Evolutionary conservation across 1,139 yeast genomes (phyloP), one percentile per base, ranked within the genome.

Genomic region (Tardiomyces digboiensis): DNA sequence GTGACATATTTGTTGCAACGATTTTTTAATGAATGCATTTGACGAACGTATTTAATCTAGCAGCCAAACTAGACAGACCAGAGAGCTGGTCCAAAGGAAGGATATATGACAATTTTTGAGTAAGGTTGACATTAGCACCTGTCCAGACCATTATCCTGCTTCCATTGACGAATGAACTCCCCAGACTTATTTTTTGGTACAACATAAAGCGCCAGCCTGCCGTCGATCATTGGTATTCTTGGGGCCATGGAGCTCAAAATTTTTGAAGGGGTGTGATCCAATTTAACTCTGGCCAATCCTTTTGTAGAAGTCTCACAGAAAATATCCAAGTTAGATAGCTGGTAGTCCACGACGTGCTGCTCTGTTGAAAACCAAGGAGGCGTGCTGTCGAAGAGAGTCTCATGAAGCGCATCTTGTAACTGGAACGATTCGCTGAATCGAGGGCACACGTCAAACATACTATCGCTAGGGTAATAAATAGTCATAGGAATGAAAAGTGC

Each of bases 261-360:
- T 46, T 76, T 74, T 52, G 77, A 76, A 21, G 89, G 62, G 1
- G 85, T 70, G 21, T 80, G 75, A 53, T 84, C 86, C 60, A 82
- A 84, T 37, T 96, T 96, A 1, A 85, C 78, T 62, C 86, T 87
- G 38, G 89, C 80, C 48, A 91, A 70, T 0, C 97, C 97, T 38
- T 96, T 97, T 2, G 78, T 59, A 38, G 67, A 72, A 0, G 97
- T 87, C 61, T 87, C 97, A 78, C 86, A 80, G 60, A 72, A 89
- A 19, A 83, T 82, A 45, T 83, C 82, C 33, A 89, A 66, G 46
- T 74, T 75, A 52, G 74, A 76, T 3, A 77, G 66, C 1, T 70
- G 63, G 57, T 87, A 87, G 54, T 87, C 71, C 43, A 81, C 65
- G 76, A 72, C 37, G 75, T 76, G 54, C 74, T 60, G 54, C 66